A percentile compares a stretch with the other conserved stretches of the same genome.
phyloP scores from a whole-genome alignment of 192 early-diverging fungal species.

The Pilobolus umbonatus region DNA sequence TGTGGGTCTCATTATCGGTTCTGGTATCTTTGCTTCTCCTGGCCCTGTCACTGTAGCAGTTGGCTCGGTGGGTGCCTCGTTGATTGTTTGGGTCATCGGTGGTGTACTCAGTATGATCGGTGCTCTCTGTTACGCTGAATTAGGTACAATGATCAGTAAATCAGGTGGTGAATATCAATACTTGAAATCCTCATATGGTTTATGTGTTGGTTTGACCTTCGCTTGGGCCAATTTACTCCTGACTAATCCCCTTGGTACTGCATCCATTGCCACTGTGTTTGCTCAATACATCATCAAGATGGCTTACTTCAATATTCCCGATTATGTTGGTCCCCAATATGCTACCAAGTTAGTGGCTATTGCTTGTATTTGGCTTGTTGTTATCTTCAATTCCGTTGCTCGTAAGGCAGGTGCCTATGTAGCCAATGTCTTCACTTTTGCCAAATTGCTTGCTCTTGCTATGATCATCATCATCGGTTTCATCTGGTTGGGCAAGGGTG shows the following conservation, averaged over 20 bases:
- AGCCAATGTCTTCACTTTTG: constrained; percentile 62
- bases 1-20: constrained; percentile 70
- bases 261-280: constrained; percentile 51
- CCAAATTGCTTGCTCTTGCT: constrained; percentile 67
- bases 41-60: constrained; percentile 58
- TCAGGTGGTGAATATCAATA: constrained; percentile 89
- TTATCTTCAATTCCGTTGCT: constrained; percentile 40
- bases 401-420: constrained; percentile 45
- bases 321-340: constrained; percentile 9
- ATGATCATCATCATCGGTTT: constrained; percentile 67
- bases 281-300: constrained; percentile 69
- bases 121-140: constrained; percentile 80
- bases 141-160: constrained; percentile 76
- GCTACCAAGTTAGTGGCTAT: constrained; percentile 26
- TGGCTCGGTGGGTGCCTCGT: constrained; percentile 59
- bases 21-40: constrained; percentile 77
- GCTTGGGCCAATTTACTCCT: constrained; percentile 48
- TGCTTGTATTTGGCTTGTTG: constrained; percentile 27
- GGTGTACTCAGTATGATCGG: constrained; percentile 74
- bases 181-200: constrained; percentile 57
- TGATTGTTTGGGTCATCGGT: constrained; percentile 68
- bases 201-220: constrained; percentile 51
- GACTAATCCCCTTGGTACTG: constrained; percentile 48
- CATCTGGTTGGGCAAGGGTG: constrained; percentile 57
- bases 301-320: constrained; percentile 26